These are phyloP conservation scores for Leccinellum albellum DNA, from an alignment of 768 basidiomycete genomes.

Conservation along the genomic window DNA sequence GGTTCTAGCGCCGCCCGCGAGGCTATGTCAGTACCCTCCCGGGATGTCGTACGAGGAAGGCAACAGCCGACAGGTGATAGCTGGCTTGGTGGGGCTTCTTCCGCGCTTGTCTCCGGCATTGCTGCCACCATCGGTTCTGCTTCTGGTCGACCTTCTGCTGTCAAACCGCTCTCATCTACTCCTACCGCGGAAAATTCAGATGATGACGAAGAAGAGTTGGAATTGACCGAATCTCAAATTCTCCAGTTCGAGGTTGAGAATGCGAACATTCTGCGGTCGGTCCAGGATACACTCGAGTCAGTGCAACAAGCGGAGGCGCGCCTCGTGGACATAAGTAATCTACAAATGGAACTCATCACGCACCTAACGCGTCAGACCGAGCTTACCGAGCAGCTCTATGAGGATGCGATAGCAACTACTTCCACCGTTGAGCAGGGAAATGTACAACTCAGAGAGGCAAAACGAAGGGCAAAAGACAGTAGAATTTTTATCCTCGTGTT, in stretches of 20 bases:
- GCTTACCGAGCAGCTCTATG: constrained; percentile 88
- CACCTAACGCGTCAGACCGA: constrained; percentile 90
- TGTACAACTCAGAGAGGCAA: constrained; percentile 83
- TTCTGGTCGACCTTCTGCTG: constrained; percentile 30
- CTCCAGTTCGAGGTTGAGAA: constrained; percentile 94
- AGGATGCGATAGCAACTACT: constrained; percentile 88
- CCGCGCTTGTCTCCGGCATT: constrained; percentile 51
- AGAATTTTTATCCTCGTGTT: constrained; percentile 89
- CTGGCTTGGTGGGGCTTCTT: constrained; percentile 61
- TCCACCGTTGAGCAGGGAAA: constrained; percentile 88
- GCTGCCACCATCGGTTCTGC: constrained; percentile 57
- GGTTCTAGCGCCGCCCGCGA: constrained; percentile 77
- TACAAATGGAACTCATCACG: constrained; percentile 88
- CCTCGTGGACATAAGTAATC: constrained; percentile 85
- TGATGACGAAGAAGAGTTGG: constrained; percentile 75
- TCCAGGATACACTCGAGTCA: constrained; percentile 81
- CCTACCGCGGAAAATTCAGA: constrained; percentile 43
- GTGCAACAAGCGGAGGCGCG: constrained; percentile 91
- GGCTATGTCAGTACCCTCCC: constrained; percentile 43
- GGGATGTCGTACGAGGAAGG: constrained; percentile 21
- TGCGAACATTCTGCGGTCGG: constrained; percentile 74
- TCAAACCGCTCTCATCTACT: constrained; percentile 25
- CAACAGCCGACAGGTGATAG: constrained; percentile 35
- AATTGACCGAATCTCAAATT: constrained; percentile 83
- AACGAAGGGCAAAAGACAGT: constrained; percentile 79